Percentiles rank a stretch among this genome's conserved stretches.
Evolutionary conservation across 2,329 filamentous ascomycete species (phyloP).

Genomic region (Didymosphaeria variabile): DNA sequence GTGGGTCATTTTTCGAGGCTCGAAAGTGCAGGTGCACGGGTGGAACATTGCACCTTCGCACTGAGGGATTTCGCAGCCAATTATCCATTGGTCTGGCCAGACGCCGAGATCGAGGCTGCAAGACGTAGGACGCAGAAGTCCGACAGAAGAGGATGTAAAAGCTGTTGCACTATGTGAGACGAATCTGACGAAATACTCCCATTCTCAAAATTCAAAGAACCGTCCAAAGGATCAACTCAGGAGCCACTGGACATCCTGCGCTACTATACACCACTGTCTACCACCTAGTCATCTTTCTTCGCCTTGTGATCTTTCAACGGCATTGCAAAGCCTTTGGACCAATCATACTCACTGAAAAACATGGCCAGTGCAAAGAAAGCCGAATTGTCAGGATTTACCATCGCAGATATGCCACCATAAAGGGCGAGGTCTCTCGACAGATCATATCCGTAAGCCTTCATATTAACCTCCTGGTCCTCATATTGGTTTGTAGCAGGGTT

Average conservation of each 20-base stretch:
- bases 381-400: slow-evolving; percentile 12
- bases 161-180: too few relatives aligned
- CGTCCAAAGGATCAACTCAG: too few relatives aligned
- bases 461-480: background rate
- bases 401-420: background rate
- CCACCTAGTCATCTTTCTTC: too few relatives aligned
- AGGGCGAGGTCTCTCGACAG: slow-evolving; percentile 11
- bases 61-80: background rate
- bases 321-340: slow-evolving; percentile 15
- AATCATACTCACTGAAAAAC: slow-evolving; percentile 13
- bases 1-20: slow-evolving; percentile 2
- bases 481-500: background rate
- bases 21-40: slow-evolving; percentile 1
- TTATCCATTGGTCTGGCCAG: background rate
- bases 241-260: background rate
- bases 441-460: background rate
- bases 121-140: too few relatives aligned
- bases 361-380: slow-evolving; percentile 13
- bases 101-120: too few relatives aligned
- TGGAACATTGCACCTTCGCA: slow-evolving; percentile 6
- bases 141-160: too few relatives aligned
- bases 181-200: too few relatives aligned
- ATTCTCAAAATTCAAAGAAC: too few relatives aligned
- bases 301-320: slow-evolving; percentile 8
- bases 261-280: background rate